Conservation (phyloP, 768 basidiomycete species). For the Xerocomellus dryophilus region DNA sequence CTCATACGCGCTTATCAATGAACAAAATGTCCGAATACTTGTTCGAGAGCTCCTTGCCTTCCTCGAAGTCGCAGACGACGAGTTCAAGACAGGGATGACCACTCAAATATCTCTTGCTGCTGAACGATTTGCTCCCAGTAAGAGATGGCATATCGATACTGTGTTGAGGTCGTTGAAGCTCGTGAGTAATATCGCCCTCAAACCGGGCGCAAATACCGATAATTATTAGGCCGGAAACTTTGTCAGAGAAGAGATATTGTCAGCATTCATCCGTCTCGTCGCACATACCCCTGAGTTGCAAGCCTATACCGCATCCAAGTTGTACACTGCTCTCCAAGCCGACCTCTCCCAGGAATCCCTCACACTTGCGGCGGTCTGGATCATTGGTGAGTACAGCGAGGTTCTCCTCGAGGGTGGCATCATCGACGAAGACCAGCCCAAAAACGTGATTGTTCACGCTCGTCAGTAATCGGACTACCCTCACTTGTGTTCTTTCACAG, state of each 20-base stretch:
- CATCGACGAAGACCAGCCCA: constrained; percentile 71
- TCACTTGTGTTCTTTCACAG: constrained; percentile 34
- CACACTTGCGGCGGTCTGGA: constrained; percentile 90
- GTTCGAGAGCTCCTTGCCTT: constrained; percentile 92
- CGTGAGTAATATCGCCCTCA: constrained; percentile 45
- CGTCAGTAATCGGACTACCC: not conserved
- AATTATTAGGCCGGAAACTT: constrained; percentile 86
- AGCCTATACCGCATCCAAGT: constrained; percentile 87
- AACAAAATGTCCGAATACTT: constrained; percentile 87
- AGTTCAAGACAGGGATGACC: constrained; percentile 97
- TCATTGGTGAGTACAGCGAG: constrained; percentile 96
- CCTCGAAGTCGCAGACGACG: constrained; percentile 97
- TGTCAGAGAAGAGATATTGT: constrained; percentile 93
- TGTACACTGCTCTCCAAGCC: constrained; percentile 80
- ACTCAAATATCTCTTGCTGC: constrained; percentile 96
- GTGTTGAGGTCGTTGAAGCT: constrained; percentile 88
- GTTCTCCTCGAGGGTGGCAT: constrained; percentile 82
- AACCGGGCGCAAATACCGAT: not conserved
- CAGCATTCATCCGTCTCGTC: constrained; percentile 92
- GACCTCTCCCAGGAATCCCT: constrained; percentile 97
- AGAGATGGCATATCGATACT: constrained; percentile 99
- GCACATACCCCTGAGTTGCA: constrained; percentile 97
- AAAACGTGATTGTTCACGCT: constrained; percentile 46
- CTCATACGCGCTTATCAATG: constrained; percentile 95
- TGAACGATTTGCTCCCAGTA: constrained; percentile 95